Evolutionary conservation across 257 asterid species (phyloP).

Genomic region (Capsicum rhomboideum): DNA sequence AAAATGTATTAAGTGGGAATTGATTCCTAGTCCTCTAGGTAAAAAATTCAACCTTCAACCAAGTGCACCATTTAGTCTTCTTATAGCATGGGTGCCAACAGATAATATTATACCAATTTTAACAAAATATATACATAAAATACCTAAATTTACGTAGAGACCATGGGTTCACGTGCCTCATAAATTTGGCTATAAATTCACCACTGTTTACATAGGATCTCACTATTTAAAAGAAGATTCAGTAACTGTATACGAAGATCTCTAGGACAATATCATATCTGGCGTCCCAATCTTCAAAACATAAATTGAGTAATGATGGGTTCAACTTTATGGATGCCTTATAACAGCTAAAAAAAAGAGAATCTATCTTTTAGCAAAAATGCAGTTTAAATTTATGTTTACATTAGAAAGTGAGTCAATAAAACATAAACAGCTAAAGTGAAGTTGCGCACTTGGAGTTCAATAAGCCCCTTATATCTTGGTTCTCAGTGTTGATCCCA

Average conservation of each 20-base stretch:
- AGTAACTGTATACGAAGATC: background rate
- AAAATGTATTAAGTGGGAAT: too few relatives aligned
- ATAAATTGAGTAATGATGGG: background rate
- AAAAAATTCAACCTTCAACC: too few relatives aligned
- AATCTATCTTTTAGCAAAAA: background rate
- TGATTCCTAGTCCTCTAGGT: too few relatives aligned
- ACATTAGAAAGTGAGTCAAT: background rate
- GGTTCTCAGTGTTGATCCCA: background rate
- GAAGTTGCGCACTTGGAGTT: background rate
- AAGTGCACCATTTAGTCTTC: too few relatives aligned
- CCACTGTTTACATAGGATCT: background rate
- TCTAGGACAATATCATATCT: background rate
- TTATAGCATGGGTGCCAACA: too few relatives aligned
- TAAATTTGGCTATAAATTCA: too few relatives aligned
- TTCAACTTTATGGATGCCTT: background rate
- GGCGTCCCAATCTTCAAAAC: background rate
- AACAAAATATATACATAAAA: too few relatives aligned
- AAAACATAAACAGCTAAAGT: background rate
- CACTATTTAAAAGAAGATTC: background rate
- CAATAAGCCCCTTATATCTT: background rate
- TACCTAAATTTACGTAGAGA: too few relatives aligned
- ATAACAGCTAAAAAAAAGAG: background rate
- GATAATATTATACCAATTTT: too few relatives aligned
- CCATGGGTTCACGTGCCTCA: too few relatives aligned
- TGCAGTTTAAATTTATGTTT: background rate